A percentile compares a stretch with the other conserved stretches of the same genome.
Conservation (phyloP, 2,329 filamentous ascomycete genomes). For the Ophiostoma sp. region DNA sequence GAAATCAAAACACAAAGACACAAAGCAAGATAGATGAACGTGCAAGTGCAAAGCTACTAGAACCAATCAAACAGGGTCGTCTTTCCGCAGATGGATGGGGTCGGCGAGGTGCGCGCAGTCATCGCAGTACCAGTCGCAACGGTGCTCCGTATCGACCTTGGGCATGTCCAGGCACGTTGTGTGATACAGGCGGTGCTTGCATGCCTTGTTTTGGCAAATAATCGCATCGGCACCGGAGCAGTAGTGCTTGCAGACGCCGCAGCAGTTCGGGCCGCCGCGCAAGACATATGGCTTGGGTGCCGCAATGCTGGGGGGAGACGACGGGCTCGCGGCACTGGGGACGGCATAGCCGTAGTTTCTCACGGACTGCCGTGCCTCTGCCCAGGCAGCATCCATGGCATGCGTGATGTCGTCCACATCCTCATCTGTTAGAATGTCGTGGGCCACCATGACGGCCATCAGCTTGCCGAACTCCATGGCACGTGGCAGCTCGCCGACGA, state of each 20-base stretch:
- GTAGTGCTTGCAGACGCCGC: conserved; percentile 42
- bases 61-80: not conserved
- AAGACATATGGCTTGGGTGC: conserved; percentile 13
- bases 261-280: conserved; percentile 33
- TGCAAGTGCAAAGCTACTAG: not conserved
- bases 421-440: conserved; percentile 43
- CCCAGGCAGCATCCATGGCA: conserved; percentile 30
- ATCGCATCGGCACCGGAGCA: conserved; percentile 36
- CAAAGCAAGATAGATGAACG: not conserved
- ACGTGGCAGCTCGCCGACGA: conserved; percentile 44
- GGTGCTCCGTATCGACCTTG: conserved; percentile 33
- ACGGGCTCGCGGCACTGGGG: not conserved
- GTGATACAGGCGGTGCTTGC: conserved; percentile 45
- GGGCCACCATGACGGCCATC: conserved; percentile 45
- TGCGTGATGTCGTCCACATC: conserved; percentile 42
- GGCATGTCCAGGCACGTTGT: conserved; percentile 41
- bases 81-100: not conserved
- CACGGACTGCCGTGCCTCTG: not conserved
- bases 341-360: not conserved
- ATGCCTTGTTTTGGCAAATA: conserved; percentile 49
- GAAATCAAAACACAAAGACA: not conserved
- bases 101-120: conserved; percentile 32
- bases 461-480: conserved; percentile 53
- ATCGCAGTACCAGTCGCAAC: conserved; percentile 40
- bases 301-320: conserved; percentile 11